Percentiles rank a stretch among this genome's conserved stretches.
Conservation (phyloP, 805 yeast genomes). For the Suhomyces kilbournensis region DNA sequence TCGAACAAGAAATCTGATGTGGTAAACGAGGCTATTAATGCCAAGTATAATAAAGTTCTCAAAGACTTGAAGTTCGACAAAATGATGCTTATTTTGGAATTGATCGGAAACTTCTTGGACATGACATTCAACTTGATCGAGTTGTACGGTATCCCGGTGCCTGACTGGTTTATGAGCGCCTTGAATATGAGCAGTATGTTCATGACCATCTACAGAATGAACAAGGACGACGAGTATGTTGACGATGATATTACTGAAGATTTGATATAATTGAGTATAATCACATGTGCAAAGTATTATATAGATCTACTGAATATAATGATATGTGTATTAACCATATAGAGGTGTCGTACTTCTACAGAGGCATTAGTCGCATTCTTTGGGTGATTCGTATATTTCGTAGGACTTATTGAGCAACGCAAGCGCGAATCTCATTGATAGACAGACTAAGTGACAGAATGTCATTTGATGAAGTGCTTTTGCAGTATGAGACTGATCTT, state of each 20-base stretch:
- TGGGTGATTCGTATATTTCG: neutral
- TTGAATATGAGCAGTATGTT: conserved; percentile 42
- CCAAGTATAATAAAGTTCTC: conserved; percentile 37
- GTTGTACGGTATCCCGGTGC: conserved; percentile 32
- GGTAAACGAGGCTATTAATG: conserved; percentile 23
- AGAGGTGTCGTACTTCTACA: neutral
- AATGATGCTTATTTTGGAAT: conserved; percentile 39
- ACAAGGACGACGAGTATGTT: conserved; percentile 44
- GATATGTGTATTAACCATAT: neutral
- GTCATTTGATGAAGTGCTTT: conserved; percentile 3
- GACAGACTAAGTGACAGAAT: neutral
- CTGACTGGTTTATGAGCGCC: conserved; percentile 41
- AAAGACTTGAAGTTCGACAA: conserved; percentile 43
- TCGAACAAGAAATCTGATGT: conserved; percentile 14
- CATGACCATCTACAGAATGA: conserved; percentile 49
- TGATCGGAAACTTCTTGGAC: conserved; percentile 42
- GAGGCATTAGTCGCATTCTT: neutral
- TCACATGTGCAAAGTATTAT: neutral
- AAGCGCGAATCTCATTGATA: neutral
- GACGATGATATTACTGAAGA: conserved; percentile 45
- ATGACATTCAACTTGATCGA: conserved; percentile 40
- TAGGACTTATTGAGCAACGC: neutral
- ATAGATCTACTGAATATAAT: neutral
- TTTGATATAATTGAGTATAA: conserved; percentile 21
- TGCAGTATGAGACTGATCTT: neutral